Evolutionary conservation across 2,329 filamentous ascomycete genomes (phyloP), one percentile per base, ranked within the genome.

Genomic region (Lecanicillium sp.): DNA sequence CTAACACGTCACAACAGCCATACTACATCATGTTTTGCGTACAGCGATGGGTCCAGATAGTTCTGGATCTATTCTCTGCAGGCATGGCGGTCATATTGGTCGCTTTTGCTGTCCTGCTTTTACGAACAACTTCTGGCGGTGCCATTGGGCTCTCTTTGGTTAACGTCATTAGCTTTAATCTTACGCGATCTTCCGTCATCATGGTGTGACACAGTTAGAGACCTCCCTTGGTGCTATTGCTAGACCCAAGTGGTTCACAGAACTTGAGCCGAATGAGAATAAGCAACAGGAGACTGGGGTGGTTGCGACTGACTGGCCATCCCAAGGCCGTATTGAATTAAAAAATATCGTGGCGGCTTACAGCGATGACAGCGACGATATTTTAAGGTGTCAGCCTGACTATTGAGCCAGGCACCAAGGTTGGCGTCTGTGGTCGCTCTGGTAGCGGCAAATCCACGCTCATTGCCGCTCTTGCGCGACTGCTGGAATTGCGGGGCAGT

Each of bases 391-490:
- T 61, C 2, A 55, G 54, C 4, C 48, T 64, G 2, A 33, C 29
- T 0, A 50, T 63, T 4, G 35, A 56, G 4, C 57, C 67, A 0
- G 72, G 73, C 0, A 64, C 72, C 50, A 75, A 73, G 33, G 61
- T 79, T 4, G 74, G 68, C 5, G 63, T 78, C 5, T 74, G 72
- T 44, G 76, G 76, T 2, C 71, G 74, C 0, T 76, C 71, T 5
- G 75, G 75, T 20, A 77, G 72, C 48, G 75, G 75, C 2, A 78
- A 78, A 58, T 72, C 68, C 0, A 74, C 73, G 0, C 61, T 78
- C 1, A 58, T 76, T 0, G 61, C 72, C 2, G 64, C 69, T 0
- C 61, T 79, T 2, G 65, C 78, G 15, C 68, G 73, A 5, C 66
- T 79, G 37, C 54, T 78, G 2, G 72, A 77, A 17, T 55, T 70